Evolutionary conservation across 768 basidiomycete genomes (phyloP), one percentile per base, ranked within the genome.

Genomic region (Xerocomellus amylosporus): DNA sequence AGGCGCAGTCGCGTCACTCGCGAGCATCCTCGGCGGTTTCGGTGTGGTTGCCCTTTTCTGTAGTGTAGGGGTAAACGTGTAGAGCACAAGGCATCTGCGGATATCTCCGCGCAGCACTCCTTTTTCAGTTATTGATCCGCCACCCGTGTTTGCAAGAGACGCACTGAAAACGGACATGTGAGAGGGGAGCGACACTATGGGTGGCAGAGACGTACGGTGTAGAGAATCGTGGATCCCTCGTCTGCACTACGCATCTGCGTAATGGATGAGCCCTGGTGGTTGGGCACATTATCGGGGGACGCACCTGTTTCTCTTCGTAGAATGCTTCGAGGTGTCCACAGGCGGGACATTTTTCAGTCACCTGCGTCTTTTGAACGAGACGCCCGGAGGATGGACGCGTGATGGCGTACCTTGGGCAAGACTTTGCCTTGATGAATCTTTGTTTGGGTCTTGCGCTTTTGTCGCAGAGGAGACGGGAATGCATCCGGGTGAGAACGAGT

Each of bases 401-500:
- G 28, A 79, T 66, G 56, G 70, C 82, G 30, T 75, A 90, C 77
- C 82, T 81, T 81, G 37, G 83, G 77, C 63, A 84, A 79, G 41
- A 89, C 88, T 17, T 81, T 85, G 30, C 79, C 78, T 36, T 87
- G 85, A 58, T 91, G 88, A 17, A 76, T 72, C 66, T 90, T 91
- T 10, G 90, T 93, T 70, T 92, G 86, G 0, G 93, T 97, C 72
- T 95, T 92, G 52, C 90, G 79, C 63, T 92, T 92, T 61, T 95
- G 90, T 64, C 87, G 76, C 55, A 98, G 72, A 0, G 86, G 81
- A 26, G 92, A 94, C 0, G 97, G 96, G 70, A 98, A 98, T 4
- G 97, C 96, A 51, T 94, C 91, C 0, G 93, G 90, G 58, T 93
- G 90, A 8, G 95, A 97, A 24, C 84, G 86, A 0, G 97, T 98